Base-by-base conservation (phyloP, 257 asterid genomes). In the Solanum chiquidenum region DNA sequence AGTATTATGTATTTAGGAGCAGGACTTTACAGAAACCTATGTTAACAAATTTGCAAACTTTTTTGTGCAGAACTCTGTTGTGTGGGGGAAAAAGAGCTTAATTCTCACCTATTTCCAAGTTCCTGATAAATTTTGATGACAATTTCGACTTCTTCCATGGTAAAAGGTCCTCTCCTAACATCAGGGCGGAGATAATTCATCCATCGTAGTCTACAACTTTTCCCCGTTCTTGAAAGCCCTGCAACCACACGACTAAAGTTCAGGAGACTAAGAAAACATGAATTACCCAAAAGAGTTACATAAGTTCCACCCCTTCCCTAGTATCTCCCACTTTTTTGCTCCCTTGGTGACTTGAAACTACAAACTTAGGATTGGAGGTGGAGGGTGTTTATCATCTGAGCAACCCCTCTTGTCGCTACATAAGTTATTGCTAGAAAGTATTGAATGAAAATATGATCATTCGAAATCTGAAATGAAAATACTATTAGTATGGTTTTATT, bases 131-230 rank as follows among this genome's bases (percentile, higher is more conserved):
- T 37, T 42, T 80, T 20, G 21, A 87, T 12, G 10, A 87, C 64
- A 29, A 11, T 87, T 42, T 82, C 37, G 0, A 80, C 76, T 34
- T 87, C 89, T 44, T 87, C 87, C 23, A 6, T 8, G 52, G 37
- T 83, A 77, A 79, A 68, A 12, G 82, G 55, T 66, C 79, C 87
- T 83, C 83, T 82, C 23, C 55, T 87, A 12, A 87, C 55, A 72
- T 68, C 82, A 8, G 89, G 89, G 2, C 58, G 14, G 14, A 87
- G 74, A 55, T 82, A 87, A 20, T 87, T 87, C 83, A 82, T 37
- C 89, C 89, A 82, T 68, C 87, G 14, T 23, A 87, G 87, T 83
- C 89, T 87, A 16, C 87, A 87, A 82, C 89, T 87, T 42, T 68
- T 87, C 29, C 86, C 86, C 4, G 87, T 77, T 31, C 89, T 82